Conservation (phyloP, 2,329 filamentous ascomycete genomes). For the Botryosphaeria agaves region DNA sequence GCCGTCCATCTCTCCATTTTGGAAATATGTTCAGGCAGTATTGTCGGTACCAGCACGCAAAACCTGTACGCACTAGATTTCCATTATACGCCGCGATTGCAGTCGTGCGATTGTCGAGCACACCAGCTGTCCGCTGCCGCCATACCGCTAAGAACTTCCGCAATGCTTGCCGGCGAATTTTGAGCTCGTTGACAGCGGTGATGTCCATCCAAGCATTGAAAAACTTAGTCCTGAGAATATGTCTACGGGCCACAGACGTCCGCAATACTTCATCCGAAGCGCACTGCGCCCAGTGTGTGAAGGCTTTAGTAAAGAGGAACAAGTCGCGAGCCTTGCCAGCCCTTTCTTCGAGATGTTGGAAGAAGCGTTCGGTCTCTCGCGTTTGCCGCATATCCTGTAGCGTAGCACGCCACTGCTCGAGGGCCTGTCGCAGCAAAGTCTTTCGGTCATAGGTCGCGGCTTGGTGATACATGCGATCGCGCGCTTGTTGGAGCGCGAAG, state of each 20-base stretch:
- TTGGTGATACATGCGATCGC: constrained; percentile 14
- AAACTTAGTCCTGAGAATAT: constrained; percentile 50
- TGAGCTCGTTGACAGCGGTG: constrained; percentile 40
- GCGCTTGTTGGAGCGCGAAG: constrained; percentile 10
- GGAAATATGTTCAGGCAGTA: constrained; percentile 15
- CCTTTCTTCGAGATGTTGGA: constrained; percentile 37
- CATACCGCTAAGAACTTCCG: constrained; percentile 38
- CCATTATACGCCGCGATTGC: constrained; percentile 15
- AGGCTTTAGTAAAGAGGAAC: constrained; percentile 45
- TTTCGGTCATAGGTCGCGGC: constrained; percentile 32
- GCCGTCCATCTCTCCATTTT: constrained; percentile 18
- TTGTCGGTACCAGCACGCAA: too few relatives aligned
- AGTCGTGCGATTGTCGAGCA: constrained; percentile 16
- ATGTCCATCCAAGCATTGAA: constrained; percentile 55
- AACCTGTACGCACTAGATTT: constrained; percentile 15
- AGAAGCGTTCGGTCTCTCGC: constrained; percentile 34
- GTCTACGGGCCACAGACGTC: constrained; percentile 49
- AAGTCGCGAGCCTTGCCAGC: constrained; percentile 47
- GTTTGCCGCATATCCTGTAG: constrained; percentile 22
- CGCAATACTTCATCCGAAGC: constrained; percentile 47
- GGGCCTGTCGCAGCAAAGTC: constrained; percentile 33
- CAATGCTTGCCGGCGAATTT: constrained; percentile 33
- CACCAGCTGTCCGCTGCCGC: constrained; percentile 23
- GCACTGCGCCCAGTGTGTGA: constrained; percentile 51
- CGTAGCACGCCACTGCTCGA: constrained; percentile 31